These are phyloP conservation scores for Brassica carinata DNA, from an alignment of 345 rosid genomes.

Conservation along the genomic window DNA sequence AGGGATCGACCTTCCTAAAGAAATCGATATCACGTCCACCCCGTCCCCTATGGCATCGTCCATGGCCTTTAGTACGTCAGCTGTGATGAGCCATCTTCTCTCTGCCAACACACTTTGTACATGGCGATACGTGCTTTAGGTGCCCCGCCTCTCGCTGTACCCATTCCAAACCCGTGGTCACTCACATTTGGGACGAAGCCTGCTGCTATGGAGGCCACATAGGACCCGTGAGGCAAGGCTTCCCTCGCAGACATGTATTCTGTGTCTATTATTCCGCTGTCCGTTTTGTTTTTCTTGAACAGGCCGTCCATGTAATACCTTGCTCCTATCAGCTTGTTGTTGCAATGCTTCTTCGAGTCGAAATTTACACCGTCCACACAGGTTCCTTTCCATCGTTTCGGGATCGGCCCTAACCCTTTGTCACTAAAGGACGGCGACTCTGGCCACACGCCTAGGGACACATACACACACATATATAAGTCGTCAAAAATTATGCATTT, in stretches of 20 bases:
- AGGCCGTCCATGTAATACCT: constrained; percentile 43
- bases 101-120: constrained; percentile 58
- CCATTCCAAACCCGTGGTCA: constrained; percentile 44
- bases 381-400: constrained; percentile 29
- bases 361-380: constrained; percentile 23
- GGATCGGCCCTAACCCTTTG: constrained; percentile 32
- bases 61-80: constrained; percentile 53
- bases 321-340: constrained; percentile 57
- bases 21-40: constrained; percentile 35
- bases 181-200: constrained; percentile 48
- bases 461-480: background rate
- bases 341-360: constrained; percentile 42
- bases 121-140: constrained; percentile 49
- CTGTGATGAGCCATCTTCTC: background rate
- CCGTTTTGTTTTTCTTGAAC: constrained; percentile 14
- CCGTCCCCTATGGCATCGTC: constrained; percentile 56
- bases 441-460: constrained; percentile 31
- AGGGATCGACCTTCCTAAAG: constrained; percentile 37
- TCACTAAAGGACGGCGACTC: constrained; percentile 20
- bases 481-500: background rate
- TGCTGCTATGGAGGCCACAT: constrained; percentile 56
- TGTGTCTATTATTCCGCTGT: constrained; percentile 15
- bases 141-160: constrained; percentile 54
- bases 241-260: constrained; percentile 59
- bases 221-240: constrained; percentile 55